Conservation (phyloP, 805 yeast species). For the baker's yeast (Saccharomyces cerevisiae) region DNA sequence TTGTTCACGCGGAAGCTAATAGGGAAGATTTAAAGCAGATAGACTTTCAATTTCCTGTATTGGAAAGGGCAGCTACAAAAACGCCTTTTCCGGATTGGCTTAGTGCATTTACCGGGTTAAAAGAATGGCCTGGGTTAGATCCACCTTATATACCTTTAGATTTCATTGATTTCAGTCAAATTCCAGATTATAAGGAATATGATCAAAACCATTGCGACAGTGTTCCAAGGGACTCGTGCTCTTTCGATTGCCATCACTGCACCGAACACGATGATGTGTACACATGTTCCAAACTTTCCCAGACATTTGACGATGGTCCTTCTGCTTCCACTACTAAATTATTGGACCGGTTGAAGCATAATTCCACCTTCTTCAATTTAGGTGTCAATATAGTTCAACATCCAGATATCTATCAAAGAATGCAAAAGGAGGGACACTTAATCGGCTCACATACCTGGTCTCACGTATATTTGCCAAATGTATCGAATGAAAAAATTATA, state of each 20-base stretch:
- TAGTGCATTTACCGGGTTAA: conserved; percentile 56
- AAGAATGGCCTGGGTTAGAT: conserved; percentile 69
- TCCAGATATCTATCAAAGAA: conserved; percentile 59
- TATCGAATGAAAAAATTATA: conserved; percentile 66
- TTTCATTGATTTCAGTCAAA: conserved; percentile 45
- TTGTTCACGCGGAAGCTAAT: background rate
- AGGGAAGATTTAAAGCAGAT: background rate
- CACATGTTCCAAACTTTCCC: conserved; percentile 64
- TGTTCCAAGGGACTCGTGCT: conserved; percentile 47
- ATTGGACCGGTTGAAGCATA: conserved; percentile 41
- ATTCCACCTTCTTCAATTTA: conserved; percentile 71
- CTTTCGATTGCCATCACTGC: conserved; percentile 78
- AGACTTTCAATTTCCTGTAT: background rate
- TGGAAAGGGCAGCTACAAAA: background rate
- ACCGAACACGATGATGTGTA: conserved; percentile 62
- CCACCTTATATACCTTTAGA: conserved; percentile 81
- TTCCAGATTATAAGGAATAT: conserved; percentile 44
- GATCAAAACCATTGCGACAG: conserved; percentile 49
- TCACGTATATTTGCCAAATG: conserved; percentile 68
- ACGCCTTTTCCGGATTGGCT: conserved; percentile 75
- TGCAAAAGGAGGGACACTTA: conserved; percentile 57
- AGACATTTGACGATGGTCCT: conserved; percentile 92
- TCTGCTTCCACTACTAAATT: conserved; percentile 56
- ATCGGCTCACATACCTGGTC: conserved; percentile 87
- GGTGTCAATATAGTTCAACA: conserved; percentile 68